A percentile compares a stretch with the other conserved stretches of the same genome.
phyloP scores from a whole-genome alignment of 2,329 filamentous ascomycete species.

The Cladosporium cucumerinum region DNA sequence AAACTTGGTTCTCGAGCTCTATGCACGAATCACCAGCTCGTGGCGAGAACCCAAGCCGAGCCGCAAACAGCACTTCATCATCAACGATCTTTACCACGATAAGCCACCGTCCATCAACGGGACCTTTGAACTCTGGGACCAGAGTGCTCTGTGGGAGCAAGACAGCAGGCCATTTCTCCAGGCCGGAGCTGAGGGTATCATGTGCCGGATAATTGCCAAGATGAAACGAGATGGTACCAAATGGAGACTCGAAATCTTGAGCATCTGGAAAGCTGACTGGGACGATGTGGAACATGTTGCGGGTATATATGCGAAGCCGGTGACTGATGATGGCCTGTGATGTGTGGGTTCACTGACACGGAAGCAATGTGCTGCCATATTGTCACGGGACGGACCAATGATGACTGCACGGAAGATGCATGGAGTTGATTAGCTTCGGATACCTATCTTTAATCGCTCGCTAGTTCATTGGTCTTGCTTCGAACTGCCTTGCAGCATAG shows the following conservation, averaged over 20 bases:
- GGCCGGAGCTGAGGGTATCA: slow-evolving; percentile 27
- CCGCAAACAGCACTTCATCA: slow-evolving; percentile 60
- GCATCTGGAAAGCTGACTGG: slow-evolving; percentile 52
- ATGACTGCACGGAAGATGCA: not conserved
- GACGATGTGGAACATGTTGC: slow-evolving; percentile 53
- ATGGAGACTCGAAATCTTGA: slow-evolving; percentile 47
- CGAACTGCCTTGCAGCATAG: slow-evolving; percentile 36
- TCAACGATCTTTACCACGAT: slow-evolving; percentile 60
- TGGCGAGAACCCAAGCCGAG: slow-evolving; percentile 45
- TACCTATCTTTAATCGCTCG: not conserved
- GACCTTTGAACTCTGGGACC: slow-evolving; percentile 47
- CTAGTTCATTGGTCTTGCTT: slow-evolving; percentile 26
- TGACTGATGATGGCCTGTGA: not conserved
- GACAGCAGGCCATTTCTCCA: slow-evolving; percentile 43
- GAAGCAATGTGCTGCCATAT: not conserved
- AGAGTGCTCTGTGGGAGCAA: slow-evolving; percentile 43
- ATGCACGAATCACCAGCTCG: slow-evolving; percentile 58
- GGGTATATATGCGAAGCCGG: slow-evolving; percentile 36
- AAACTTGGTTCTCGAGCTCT: slow-evolving; percentile 58
- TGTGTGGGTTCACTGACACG: not conserved
- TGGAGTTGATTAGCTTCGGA: not conserved
- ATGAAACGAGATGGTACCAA: slow-evolving; percentile 45
- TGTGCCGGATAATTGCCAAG: slow-evolving; percentile 50
- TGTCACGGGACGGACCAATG: not conserved
- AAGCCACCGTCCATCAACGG: slow-evolving; percentile 53